phyloP scores from a whole-genome alignment of 495 filamentous ascomycete species.

The Aspergillus asperescens region DNA sequence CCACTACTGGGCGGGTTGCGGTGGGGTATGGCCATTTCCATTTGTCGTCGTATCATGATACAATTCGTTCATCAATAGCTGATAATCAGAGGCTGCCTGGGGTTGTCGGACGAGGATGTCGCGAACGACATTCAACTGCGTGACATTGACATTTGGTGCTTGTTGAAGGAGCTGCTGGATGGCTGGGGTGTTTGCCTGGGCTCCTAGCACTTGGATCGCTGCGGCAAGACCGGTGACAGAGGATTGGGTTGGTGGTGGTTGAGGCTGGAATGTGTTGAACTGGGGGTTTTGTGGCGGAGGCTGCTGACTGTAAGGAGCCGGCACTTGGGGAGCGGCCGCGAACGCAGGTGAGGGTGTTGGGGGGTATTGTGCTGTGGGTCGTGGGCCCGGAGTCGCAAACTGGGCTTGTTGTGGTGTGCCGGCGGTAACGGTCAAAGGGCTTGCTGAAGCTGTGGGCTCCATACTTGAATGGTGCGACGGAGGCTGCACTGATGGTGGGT shows the following conservation, averaged over 20 bases:
- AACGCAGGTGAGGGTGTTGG: constrained; percentile 25
- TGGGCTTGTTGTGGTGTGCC: constrained; percentile 35
- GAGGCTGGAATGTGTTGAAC: constrained; percentile 8
- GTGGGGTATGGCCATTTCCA: constrained; percentile 21
- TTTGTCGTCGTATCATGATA: constrained; percentile 30
- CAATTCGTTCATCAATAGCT: constrained; percentile 35
- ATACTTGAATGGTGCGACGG: constrained; percentile 40
- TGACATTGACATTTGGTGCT: constrained; percentile 54
- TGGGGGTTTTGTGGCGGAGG: constrained; percentile 26
- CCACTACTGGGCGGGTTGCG: constrained; percentile 19
- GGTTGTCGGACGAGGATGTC: constrained; percentile 53
- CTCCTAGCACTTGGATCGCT: constrained; percentile 51
- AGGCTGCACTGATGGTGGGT: constrained; percentile 41
- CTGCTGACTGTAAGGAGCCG: constrained; percentile 12
- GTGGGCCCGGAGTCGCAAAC: constrained; percentile 26
- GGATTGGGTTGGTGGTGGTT: constrained; percentile 12
- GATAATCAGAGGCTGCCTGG: constrained; percentile 34
- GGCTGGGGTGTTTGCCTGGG: constrained; percentile 54
- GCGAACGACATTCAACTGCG: constrained; percentile 60
- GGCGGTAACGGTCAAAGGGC: constrained; percentile 41
- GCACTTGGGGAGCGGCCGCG: constrained; percentile 3
- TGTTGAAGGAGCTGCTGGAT: constrained; percentile 63
- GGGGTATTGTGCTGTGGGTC: constrained; percentile 20
- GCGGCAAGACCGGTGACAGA: constrained; percentile 24
- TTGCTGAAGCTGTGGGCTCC: constrained; percentile 34